Evolutionary conservation across 768 basidiomycete genomes (phyloP), one percentile per base, ranked within the genome.

Genomic region (Suillus subalutaceus): DNA sequence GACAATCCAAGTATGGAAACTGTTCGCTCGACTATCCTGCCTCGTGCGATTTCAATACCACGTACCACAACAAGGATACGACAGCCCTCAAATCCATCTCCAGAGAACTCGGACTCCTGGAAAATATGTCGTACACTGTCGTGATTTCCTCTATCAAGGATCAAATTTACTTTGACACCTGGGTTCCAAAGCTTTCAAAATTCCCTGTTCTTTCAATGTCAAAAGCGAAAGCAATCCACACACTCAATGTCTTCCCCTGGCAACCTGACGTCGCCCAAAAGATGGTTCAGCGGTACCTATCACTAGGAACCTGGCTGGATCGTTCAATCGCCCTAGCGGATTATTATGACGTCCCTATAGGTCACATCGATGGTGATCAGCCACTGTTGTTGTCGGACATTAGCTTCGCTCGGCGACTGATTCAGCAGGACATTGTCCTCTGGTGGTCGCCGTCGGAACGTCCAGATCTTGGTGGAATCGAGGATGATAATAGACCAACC

Each of bases 391-490:
- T 97, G 58, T 88, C 95, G 1, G 97, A 99, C 70, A 83, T 99
- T 69, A 91, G 88, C 69, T 97, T 98, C 71, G 93, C 97, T 2
- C 89, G 97, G 48, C 88, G 93, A 50, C 79, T 99, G 63, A 80
- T 90, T 38, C 88, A 90, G 57, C 94, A 98, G 68, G 97, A 99
- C 72, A 88, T 93, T 72, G 83, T 98, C 4, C 82, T 99, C 4
- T 99, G 97, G 97, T 99, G 97, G 97, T 97, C 97, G 10, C 85
- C 91, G 2, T 87, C 90, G 4, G 88, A 93, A 38, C 86, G 86
- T 23, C 96, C 97, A 4, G 97, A 99, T 78, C 83, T 99, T 0
- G 97, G 97, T 41, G 97, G 97, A 4, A 85, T 90, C 60, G 96
- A 99, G 74, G 88, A 94, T 57, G 97, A 99, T 76, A 85, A 85